Percentiles rank a stretch among this genome's conserved stretches.
These are phyloP conservation scores for Beauveria australis DNA, from an alignment of 2,329 filamentous ascomycete species.

Conservation along the genomic window DNA sequence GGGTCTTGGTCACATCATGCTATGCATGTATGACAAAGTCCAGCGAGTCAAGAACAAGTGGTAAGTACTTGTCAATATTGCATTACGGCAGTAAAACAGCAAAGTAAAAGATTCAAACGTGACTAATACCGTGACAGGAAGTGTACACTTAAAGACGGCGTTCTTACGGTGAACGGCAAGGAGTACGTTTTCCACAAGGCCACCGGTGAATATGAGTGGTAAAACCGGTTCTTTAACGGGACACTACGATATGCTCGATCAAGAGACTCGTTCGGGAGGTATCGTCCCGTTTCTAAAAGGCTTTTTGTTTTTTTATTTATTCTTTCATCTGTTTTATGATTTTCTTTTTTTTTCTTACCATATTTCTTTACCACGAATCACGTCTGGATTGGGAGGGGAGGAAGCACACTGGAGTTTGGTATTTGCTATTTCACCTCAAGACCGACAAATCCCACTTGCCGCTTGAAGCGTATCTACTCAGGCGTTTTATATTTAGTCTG, in stretches of 20 bases:
- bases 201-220: slow-evolving; percentile 97
- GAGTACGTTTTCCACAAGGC: slow-evolving; percentile 99
- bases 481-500: too few relatives aligned
- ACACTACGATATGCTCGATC: background rate
- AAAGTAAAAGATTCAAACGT: too few relatives aligned
- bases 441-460: background rate
- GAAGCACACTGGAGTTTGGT: slow-evolving; percentile 2
- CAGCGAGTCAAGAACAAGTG: slow-evolving; percentile 99
- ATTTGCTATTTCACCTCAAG: background rate
- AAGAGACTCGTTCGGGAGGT: background rate
- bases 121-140: slow-evolving; percentile 50
- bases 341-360: background rate
- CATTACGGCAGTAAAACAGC: too few relatives aligned
- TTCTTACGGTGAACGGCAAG: slow-evolving; percentile 85
- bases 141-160: slow-evolving; percentile 95
- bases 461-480: too few relatives aligned
- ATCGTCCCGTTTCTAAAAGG: background rate
- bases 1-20: slow-evolving; percentile 79
- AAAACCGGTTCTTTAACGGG: slow-evolving; percentile 20
- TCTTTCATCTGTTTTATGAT: background rate
- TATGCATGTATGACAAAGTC: slow-evolving; percentile 99
- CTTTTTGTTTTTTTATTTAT: background rate
- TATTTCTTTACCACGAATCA: slow-evolving; percentile 4
- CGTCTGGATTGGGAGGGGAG: background rate
- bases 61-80: slow-evolving; percentile 32